Evolutionary conservation across 768 basidiomycete species (phyloP).

Genomic region (Suillus discolor): DNA sequence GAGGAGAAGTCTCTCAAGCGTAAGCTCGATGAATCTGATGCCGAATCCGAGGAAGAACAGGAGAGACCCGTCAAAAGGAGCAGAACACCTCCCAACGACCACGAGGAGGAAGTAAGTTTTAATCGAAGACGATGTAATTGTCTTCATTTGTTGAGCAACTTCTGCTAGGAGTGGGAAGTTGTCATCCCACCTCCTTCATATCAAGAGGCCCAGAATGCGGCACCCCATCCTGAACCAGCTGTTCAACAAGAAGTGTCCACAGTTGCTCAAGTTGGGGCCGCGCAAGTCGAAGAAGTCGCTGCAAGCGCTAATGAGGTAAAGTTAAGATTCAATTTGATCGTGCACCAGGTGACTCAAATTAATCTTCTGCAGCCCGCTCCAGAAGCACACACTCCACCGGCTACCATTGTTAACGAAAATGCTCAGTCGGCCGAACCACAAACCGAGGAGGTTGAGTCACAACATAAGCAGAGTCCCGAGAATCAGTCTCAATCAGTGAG

Average conservation of each 20-base stretch:
- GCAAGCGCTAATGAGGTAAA: slow-evolving; percentile 21
- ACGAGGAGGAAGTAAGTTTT: slow-evolving; percentile 31
- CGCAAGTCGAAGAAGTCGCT: slow-evolving; percentile 4
- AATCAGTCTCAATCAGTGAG: slow-evolving; percentile 7
- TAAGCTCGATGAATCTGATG: slow-evolving; percentile 32
- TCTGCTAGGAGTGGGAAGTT: slow-evolving; percentile 34
- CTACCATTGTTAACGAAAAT: background rate
- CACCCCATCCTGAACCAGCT: slow-evolving; percentile 8
- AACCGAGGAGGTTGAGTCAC: slow-evolving; percentile 3
- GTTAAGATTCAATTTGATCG: background rate
- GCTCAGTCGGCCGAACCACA: slow-evolving; percentile 15
- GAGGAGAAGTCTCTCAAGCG: slow-evolving; percentile 35
- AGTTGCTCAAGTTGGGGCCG: slow-evolving; percentile 7
- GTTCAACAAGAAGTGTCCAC: slow-evolving; percentile 7
- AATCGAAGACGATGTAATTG: background rate
- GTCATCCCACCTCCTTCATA: slow-evolving; percentile 33
- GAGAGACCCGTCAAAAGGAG: slow-evolving; percentile 36
- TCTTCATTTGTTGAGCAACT: slow-evolving; percentile 22
- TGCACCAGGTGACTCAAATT: slow-evolving; percentile 6
- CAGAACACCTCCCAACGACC: slow-evolving; percentile 44
- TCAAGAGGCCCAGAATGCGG: slow-evolving; percentile 21
- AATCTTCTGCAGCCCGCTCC: slow-evolving; percentile 8
- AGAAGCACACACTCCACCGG: slow-evolving; percentile 12
- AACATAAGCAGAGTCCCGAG: slow-evolving; percentile 14
- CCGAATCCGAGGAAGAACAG: slow-evolving; percentile 30